Conservation (phyloP, 805 yeast genomes). For the Zygotorulaspora sp. region DNA sequence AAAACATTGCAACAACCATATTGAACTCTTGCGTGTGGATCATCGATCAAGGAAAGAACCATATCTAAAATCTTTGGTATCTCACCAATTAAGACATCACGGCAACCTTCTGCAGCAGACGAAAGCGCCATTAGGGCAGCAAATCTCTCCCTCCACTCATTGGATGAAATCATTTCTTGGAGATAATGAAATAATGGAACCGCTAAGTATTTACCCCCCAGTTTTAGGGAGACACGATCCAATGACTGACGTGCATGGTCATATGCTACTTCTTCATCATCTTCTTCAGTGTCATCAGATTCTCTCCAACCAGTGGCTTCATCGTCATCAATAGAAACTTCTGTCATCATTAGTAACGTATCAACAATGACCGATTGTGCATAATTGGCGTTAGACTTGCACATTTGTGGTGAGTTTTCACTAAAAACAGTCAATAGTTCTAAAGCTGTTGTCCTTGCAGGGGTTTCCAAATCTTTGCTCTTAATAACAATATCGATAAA, state of each 20-base stretch:
- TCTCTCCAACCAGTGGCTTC: constrained; percentile 85
- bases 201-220: constrained; percentile 80
- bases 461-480: constrained; percentile 71
- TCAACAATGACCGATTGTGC: constrained; percentile 66
- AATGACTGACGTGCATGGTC: constrained; percentile 93
- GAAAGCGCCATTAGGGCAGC: constrained; percentile 97
- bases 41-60: constrained; percentile 79
- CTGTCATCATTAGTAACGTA: constrained; percentile 83
- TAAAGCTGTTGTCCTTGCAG: constrained; percentile 78
- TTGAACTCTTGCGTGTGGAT: constrained; percentile 90
- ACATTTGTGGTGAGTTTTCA: constrained; percentile 93
- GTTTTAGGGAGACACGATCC: constrained; percentile 79
- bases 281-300: constrained; percentile 72
- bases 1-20: constrained; percentile 95
- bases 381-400: constrained; percentile 71
- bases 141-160: constrained; percentile 90
- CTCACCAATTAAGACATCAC: constrained; percentile 78
- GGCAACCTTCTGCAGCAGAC: constrained; percentile 95
- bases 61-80: constrained; percentile 77
- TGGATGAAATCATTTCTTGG: constrained; percentile 74
- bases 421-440: constrained; percentile 87
- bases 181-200: constrained; percentile 81
- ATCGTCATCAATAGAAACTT: constrained; percentile 83
- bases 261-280: constrained; percentile 79
- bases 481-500: constrained; percentile 82